A percentile compares a stretch with the other conserved stretches of the same genome.
These are phyloP conservation scores for Podaxis sp. DNA, from an alignment of 768 basidiomycete species.

Conservation along the genomic window DNA sequence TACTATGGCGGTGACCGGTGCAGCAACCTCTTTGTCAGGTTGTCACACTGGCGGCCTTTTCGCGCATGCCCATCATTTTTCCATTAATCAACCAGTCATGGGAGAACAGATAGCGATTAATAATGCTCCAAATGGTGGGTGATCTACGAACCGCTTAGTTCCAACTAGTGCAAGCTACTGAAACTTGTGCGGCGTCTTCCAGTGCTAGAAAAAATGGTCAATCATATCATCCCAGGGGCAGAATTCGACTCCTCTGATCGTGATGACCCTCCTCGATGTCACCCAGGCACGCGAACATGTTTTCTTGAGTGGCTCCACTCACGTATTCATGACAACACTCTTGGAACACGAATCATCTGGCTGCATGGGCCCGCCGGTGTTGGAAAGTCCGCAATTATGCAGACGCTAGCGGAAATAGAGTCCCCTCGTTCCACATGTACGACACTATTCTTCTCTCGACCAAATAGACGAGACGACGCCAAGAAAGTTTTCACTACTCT, in stretches of 20 bases:
- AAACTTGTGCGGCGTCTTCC: background rate
- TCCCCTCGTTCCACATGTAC: background rate
- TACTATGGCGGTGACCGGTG: background rate
- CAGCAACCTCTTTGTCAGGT: background rate
- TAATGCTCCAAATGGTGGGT: background rate
- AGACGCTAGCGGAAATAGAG: slow-evolving; percentile 1
- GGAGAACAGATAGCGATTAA: background rate
- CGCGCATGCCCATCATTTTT: background rate
- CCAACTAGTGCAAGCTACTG: background rate
- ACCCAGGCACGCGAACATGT: background rate
- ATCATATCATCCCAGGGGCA: background rate
- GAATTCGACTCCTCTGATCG: slow-evolving; percentile 4
- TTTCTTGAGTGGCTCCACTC: background rate
- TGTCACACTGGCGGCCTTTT: background rate
- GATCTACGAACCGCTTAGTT: background rate
- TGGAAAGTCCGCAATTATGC: slow-evolving; percentile 11
- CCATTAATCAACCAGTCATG: background rate
- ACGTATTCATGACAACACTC: background rate
- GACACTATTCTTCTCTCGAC: background rate
- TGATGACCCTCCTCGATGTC: background rate
- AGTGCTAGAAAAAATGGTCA: background rate
- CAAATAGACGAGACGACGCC: background rate
- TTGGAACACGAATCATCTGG: slow-evolving; percentile 1
- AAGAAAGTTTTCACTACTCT: background rate
- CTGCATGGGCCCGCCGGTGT: slow-evolving; percentile 7